Evolutionary conservation across 164 flowering plant species (phyloP).

Genomic region (Umbellularia californica): DNA sequence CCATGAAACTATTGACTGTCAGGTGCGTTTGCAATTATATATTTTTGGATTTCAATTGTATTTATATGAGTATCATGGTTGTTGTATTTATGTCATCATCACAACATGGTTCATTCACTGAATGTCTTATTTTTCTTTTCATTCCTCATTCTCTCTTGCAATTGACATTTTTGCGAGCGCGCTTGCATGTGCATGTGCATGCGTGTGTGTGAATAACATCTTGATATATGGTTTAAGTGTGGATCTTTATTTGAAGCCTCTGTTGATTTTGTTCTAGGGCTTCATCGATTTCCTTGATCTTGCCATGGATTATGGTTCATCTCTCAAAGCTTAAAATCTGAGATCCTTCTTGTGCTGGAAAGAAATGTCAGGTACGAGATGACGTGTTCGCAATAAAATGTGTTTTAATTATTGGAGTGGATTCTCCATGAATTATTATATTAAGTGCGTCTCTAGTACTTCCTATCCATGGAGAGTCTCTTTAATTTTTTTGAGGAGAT

Average conservation of each 20-base stretch:
- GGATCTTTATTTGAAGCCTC: neutral
- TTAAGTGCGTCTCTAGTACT: neutral
- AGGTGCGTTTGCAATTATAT: neutral
- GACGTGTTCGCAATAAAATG: no score
- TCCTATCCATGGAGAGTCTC: neutral
- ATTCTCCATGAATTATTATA: neutral
- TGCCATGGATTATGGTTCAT: neutral
- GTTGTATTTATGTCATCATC: neutral
- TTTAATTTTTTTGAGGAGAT: no score
- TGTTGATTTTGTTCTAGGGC: neutral
- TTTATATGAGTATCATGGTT: neutral
- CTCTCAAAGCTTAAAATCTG: neutral
- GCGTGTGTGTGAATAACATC: no score
- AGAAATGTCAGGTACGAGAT: conserved; percentile 8
- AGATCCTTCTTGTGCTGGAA: neutral
- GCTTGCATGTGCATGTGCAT: no score
- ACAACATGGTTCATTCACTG: neutral
- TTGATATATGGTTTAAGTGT: neutral
- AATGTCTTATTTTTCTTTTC: no score
- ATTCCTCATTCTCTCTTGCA: neutral
- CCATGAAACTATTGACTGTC: neutral
- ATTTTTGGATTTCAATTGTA: neutral
- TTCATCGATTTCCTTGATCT: neutral
- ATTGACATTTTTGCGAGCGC: neutral
- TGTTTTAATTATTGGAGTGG: no score